Base-by-base conservation (phyloP, 202 grass and related monocot genomes). In the Brachypodium distachyon region DNA sequence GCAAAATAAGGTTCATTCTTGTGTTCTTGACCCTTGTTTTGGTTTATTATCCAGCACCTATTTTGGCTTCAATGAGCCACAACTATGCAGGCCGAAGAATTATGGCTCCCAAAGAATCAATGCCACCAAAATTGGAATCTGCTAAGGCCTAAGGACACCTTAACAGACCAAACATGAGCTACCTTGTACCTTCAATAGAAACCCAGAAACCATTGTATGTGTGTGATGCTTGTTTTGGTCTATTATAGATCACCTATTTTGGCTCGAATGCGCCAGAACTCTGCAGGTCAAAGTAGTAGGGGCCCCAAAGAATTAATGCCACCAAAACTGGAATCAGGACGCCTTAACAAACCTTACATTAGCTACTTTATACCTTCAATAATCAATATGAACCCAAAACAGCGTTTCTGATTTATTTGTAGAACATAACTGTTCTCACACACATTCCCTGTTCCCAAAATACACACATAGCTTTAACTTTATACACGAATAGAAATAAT, bases 1-100 rank as follows among this genome's bases (percentile, higher is more conserved):
- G 94, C 67, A 93, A 97, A 89, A 93, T 97, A 89, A 91, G 90
- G 94, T 97, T 80, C 51, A 59, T n/a, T 74, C 37, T 83, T 17
- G 44, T 80, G 75, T 61, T 63, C 37, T 69, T 28, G 4, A 26
- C 48, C 6, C 57, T 51, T 77, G 18, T 54, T n/a, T 56, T 81
- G 12, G 41, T 67, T 84, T 43, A 72, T 44, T 57, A 18, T 71
- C 13, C 31, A 60, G 12, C 64, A 73, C 34, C 29, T 40, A 26
- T 26, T 50, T 61, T 83, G 59, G 3, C 19, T 0, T 8, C n/a
- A 38, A 25, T 34, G 34, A 19, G 9, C 10, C 78, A 40, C 73
- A 42, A 23, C 2, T 17, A 6, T 82, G 65, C 73, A 41, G 12
- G 4, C 48, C 23, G 50, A 65, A 72, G 16, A 49, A 49, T 19